Evolutionary conservation across 73 alveolate genomes (phyloP).

Genomic region (Paramecium octaurelia): DNA sequence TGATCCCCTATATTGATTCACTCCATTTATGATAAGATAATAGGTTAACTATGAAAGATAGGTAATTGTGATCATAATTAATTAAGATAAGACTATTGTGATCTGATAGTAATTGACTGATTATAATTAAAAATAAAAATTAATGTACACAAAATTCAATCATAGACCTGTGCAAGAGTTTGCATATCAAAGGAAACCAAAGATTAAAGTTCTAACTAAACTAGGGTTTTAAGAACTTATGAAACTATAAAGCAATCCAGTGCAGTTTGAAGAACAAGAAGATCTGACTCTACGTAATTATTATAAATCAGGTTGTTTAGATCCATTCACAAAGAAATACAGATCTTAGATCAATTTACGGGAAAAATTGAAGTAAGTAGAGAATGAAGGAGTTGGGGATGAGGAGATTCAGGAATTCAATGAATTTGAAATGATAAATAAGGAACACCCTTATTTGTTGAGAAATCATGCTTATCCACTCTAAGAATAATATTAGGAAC

Average conservation of each 20-base stretch:
- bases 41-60: neutral
- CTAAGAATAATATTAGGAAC: neutral
- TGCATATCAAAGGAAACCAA: neutral
- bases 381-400: neutral
- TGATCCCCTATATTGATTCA: too few relatives aligned
- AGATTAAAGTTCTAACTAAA: neutral
- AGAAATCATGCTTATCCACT: conserved; percentile 7
- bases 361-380: neutral
- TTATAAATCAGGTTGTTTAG: neutral
- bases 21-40: neutral
- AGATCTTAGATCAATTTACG: neutral
- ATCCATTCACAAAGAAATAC: neutral
- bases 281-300: neutral
- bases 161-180: neutral
- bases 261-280: neutral
- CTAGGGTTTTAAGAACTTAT: neutral
- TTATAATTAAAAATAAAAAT: neutral
- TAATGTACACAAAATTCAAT: neutral
- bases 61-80: neutral
- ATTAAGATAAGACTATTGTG: neutral
- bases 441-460: neutral
- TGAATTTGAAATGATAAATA: neutral
- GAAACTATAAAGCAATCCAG: neutral
- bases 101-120: neutral
- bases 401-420: neutral